A percentile compares a stretch with the other conserved stretches of the same genome.
phyloP scores from a whole-genome alignment of 2,329 filamentous ascomycete species.

The Scopulariopsis brevicaulis region DNA sequence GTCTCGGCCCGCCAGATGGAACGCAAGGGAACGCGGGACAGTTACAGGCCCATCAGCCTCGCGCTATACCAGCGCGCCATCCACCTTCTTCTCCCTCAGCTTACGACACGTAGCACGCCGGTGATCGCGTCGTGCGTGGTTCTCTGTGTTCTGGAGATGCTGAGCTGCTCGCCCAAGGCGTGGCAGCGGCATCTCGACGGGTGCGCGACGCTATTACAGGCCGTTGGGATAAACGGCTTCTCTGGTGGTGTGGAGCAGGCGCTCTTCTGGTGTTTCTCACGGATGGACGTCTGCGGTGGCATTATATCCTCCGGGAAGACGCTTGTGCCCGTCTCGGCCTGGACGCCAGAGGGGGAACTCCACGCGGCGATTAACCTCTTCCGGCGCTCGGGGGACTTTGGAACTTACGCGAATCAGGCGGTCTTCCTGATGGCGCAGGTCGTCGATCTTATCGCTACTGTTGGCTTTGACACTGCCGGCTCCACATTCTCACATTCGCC shows the following conservation, averaged over 20 bases:
- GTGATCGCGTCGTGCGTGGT: conserved; percentile 41
- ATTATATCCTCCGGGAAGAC: conserved; percentile 38
- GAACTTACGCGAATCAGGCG: conserved; percentile 36
- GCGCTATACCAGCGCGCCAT: conserved; percentile 39
- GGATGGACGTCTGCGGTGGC: conserved; percentile 42
- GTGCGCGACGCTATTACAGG: conserved; percentile 36
- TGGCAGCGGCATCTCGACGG: conserved; percentile 41
- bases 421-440: conserved; percentile 35
- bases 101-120: conserved; percentile 32
- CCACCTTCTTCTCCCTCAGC: conserved; percentile 31
- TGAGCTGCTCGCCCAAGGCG: conserved; percentile 32
- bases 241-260: conserved; percentile 35
- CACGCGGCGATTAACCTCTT: conserved; percentile 23
- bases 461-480: conserved; percentile 7
- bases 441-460: conserved; percentile 22
- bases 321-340: conserved; percentile 32
- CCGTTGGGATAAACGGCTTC: conserved; percentile 37
- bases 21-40: conserved; percentile 17
- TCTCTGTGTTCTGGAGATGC: conserved; percentile 42
- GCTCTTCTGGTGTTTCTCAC: conserved; percentile 42
- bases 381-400: conserved; percentile 19
- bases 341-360: conserved; percentile 23
- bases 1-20: conserved; percentile 39
- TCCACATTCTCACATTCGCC: neutral
- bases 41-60: conserved; percentile 18